A percentile compares a stretch with the other conserved stretches of the same genome.
Conservation (phyloP, 176 grass and related monocot genomes). For the Oryza meyeriana region DNA sequence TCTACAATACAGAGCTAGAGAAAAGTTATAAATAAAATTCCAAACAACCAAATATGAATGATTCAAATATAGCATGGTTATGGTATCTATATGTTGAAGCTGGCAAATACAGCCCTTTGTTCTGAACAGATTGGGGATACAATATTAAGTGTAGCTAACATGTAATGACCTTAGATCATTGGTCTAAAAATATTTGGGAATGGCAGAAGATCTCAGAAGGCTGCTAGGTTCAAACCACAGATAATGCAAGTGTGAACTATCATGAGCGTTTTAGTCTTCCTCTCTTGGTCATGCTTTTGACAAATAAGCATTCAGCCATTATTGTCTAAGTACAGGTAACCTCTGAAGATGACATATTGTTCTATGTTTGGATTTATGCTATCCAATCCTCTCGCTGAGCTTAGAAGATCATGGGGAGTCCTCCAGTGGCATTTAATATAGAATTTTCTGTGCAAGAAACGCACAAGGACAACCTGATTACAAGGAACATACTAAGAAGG, state of each 20-base stretch:
- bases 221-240: neutral
- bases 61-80: constrained; percentile 4
- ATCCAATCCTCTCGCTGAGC: neutral
- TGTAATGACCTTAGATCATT: neutral
- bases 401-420: neutral
- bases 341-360: neutral
- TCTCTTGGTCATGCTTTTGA: neutral
- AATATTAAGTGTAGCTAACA: neutral
- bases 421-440: neutral
- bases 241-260: neutral
- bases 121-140: neutral
- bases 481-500: neutral
- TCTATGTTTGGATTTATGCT: neutral
- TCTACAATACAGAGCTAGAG: constrained; percentile 39
- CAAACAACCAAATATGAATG: constrained; percentile 9
- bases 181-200: neutral
- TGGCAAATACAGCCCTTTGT: neutral
- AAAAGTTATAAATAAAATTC: constrained; percentile 23
- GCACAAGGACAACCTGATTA: neutral
- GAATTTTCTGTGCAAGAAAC: neutral
- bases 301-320: neutral
- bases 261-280: neutral
- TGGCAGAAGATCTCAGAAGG: neutral
- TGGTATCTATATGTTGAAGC: neutral
- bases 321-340: neutral